Percentiles rank a stretch among this genome's conserved stretches.
Conservation (phyloP, 768 basidiomycete species). For the Lenzites betulinus region DNA sequence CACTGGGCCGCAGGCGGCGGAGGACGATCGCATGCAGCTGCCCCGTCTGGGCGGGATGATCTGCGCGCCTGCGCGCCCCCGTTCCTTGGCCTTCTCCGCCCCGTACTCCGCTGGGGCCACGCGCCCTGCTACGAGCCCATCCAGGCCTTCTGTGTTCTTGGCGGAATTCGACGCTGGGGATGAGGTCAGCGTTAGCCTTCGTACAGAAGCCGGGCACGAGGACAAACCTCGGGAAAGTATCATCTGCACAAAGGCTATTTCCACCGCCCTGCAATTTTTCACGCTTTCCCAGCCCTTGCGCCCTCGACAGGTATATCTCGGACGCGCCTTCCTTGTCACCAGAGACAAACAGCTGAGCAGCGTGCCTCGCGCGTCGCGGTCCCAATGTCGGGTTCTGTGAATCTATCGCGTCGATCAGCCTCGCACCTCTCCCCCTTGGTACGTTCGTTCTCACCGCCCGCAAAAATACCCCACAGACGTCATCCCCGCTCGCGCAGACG, state of each 20-base stretch:
- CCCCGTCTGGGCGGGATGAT: slow-evolving; percentile 6
- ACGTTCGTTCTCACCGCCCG: slow-evolving; percentile 8
- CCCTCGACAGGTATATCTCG: no score
- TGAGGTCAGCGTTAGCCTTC: slow-evolving; percentile 2
- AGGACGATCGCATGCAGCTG: slow-evolving; percentile 9
- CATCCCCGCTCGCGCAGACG: not conserved
- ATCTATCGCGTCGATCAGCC: slow-evolving; percentile 8
- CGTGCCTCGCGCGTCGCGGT: not conserved
- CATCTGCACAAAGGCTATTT: slow-evolving; percentile 12
- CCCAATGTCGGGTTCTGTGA: not conserved
- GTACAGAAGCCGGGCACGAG: slow-evolving; percentile 2
- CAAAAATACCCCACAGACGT: slow-evolving; percentile 13
- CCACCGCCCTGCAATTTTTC: slow-evolving; percentile 7
- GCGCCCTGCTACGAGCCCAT: not conserved
- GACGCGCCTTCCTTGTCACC: not conserved
- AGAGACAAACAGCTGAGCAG: slow-evolving; percentile 3
- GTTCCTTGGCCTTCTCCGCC: slow-evolving; percentile 5
- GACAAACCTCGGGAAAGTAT: slow-evolving; percentile 8
- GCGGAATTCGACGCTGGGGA: not conserved
- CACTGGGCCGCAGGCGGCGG: not conserved
- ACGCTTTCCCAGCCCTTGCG: no score
- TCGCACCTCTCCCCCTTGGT: slow-evolving; percentile 5
- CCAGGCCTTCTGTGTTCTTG: not conserved
- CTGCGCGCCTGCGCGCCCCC: slow-evolving; percentile 2
- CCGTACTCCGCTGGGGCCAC: slow-evolving; percentile 1